Evolutionary conservation across 305 asterid genomes (phyloP).

Genomic region (Fraxinus albicans): DNA sequence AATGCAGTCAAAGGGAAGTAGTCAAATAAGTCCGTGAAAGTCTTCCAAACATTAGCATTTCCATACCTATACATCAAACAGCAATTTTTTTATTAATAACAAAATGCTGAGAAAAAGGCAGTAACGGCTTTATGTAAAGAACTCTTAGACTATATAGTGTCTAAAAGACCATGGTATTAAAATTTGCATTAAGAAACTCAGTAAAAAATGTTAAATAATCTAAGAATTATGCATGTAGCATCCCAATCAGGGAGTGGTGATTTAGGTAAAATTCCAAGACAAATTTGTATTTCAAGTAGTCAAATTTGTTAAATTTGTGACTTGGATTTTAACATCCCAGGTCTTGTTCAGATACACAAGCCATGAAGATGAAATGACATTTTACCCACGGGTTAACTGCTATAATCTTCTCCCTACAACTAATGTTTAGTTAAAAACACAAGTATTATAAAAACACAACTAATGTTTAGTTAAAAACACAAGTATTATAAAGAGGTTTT

Average conservation of each 20-base stretch:
- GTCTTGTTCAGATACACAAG: not conserved
- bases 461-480: not conserved
- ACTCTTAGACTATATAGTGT: not conserved
- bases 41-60: conserved; percentile 96
- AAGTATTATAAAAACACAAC: not conserved
- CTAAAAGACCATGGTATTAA: not conserved
- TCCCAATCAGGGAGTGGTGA: not conserved
- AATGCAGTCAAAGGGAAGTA: conserved; percentile 94
- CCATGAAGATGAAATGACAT: not conserved
- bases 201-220: conserved; percentile 11
- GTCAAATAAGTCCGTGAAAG: conserved; percentile 92
- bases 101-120: not conserved
- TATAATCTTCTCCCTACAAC: not conserved
- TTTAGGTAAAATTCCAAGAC: not conserved
- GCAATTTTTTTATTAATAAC: conserved; percentile 8
- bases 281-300: not conserved
- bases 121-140: not conserved
- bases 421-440: not conserved
- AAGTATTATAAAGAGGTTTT: not conserved
- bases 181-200: not conserved
- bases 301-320: not conserved
- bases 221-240: not conserved
- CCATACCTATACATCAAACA: conserved; percentile 65
- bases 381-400: not conserved
- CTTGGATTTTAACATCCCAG: not conserved